Conservation (phyloP, 345 rosid genomes). For the Brassica rapa region DNA sequence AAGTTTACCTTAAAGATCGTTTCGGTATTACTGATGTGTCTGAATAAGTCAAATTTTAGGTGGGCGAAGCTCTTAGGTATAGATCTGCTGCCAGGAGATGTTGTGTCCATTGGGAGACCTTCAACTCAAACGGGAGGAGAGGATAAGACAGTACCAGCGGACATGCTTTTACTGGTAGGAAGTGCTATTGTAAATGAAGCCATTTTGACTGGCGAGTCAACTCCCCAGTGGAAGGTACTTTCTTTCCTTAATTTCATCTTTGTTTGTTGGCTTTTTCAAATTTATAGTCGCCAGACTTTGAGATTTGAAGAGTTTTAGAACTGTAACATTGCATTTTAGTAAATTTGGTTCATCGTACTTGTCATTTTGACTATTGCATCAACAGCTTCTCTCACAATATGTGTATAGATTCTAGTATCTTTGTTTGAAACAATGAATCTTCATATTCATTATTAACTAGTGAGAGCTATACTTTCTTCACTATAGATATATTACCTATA, state of each 20-base stretch:
- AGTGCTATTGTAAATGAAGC: slow-evolving; percentile 99
- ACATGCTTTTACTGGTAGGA: slow-evolving; percentile 97
- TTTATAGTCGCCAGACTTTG: background rate
- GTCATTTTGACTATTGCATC: slow-evolving; percentile 10
- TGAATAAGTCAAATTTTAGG: slow-evolving; percentile 49
- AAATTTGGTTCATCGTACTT: background rate
- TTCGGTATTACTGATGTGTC: slow-evolving; percentile 16
- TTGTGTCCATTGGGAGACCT: slow-evolving; percentile 93
- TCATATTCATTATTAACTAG: background rate
- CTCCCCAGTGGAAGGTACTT: slow-evolving; percentile 99
- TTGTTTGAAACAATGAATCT: background rate
- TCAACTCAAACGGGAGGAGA: slow-evolving; percentile 86
- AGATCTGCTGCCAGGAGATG: slow-evolving; percentile 92
- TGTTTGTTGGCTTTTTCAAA: background rate
- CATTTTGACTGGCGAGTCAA: slow-evolving; percentile 99
- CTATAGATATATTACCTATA: background rate
- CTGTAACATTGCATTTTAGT: background rate
- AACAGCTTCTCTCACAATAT: slow-evolving; percentile 1
- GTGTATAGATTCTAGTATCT: slow-evolving; percentile 1
- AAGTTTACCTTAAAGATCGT: background rate
- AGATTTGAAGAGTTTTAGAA: background rate
- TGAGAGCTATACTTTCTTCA: background rate
- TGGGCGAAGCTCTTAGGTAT: slow-evolving; percentile 90
- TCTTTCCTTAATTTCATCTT: slow-evolving; percentile 12
- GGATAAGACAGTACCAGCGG: slow-evolving; percentile 92